Conservation (phyloP, 768 basidiomycete genomes). For the Termitomyces sp. region DNA sequence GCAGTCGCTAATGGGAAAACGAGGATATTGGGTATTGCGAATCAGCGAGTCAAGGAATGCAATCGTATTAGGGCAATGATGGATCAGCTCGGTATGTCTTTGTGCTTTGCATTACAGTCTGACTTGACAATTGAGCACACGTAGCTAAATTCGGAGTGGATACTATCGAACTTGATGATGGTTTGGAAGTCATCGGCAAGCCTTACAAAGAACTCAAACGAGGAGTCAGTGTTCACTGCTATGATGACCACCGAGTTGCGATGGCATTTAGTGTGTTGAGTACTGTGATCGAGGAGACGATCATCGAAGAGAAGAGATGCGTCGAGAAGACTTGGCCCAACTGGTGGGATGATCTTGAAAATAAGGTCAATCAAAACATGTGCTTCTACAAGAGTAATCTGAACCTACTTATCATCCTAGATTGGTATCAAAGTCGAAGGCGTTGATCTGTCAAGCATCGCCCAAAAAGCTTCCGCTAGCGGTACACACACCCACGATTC, state of each 20-base stretch:
- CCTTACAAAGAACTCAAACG: constrained; percentile 54
- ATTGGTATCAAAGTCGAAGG: constrained; percentile 88
- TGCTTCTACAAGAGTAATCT: not conserved
- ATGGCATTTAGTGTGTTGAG: constrained; percentile 96
- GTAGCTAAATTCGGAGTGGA: constrained; percentile 92
- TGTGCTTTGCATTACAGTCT: not conserved
- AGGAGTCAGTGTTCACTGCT: constrained; percentile 87
- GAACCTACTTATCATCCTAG: constrained; percentile 32
- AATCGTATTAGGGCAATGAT: constrained; percentile 97
- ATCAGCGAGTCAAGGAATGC: constrained; percentile 98
- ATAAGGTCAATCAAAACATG: constrained; percentile 55
- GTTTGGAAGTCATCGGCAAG: constrained; percentile 83
- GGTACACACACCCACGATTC: constrained; percentile 18
- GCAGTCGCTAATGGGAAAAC: constrained; percentile 74
- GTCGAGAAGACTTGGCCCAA: constrained; percentile 99
- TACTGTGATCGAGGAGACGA: constrained; percentile 62
- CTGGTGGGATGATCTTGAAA: constrained; percentile 98
- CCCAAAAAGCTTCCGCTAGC: constrained; percentile 38
- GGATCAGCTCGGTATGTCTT: constrained; percentile 77
- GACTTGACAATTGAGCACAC: constrained; percentile 3
- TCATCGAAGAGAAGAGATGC: constrained; percentile 93
- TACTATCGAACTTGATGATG: constrained; percentile 89
- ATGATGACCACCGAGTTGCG: constrained; percentile 97
- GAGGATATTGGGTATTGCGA: constrained; percentile 91
- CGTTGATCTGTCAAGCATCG: constrained; percentile 54